Evolutionary conservation across 2,329 filamentous ascomycete species (phyloP).

Genomic region (Pyrenochaeta sp.): DNA sequence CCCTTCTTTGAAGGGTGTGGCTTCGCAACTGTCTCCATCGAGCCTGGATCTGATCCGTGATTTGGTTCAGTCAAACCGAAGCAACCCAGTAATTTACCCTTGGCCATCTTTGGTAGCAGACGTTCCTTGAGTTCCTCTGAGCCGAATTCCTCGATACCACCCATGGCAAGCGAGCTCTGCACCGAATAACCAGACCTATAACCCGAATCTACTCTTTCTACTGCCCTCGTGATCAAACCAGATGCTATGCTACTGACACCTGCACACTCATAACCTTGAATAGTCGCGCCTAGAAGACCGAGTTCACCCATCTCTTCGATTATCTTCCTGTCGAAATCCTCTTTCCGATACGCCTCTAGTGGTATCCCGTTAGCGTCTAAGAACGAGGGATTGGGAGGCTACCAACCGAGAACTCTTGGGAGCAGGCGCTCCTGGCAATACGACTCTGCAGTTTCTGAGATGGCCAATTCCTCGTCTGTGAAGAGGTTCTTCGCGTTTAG

Average conservation of each 20-base stretch:
- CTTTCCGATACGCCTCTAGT: slow-evolving; percentile 82
- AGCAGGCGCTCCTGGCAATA: slow-evolving; percentile 92
- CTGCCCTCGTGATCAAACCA: slow-evolving; percentile 88
- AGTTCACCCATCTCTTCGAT: slow-evolving; percentile 91
- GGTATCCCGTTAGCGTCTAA: slow-evolving; percentile 10
- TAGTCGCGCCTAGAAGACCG: slow-evolving; percentile 84
- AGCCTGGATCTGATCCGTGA: slow-evolving; percentile 88
- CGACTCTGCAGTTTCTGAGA: slow-evolving; percentile 86
- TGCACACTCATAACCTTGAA: slow-evolving; percentile 87
- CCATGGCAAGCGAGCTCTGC: slow-evolving; percentile 92
- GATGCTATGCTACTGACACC: slow-evolving; percentile 86
- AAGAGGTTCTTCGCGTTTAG: slow-evolving; percentile 75
- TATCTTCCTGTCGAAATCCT: slow-evolving; percentile 85
- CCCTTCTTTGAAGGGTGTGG: slow-evolving; percentile 85
- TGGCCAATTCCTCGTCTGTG: slow-evolving; percentile 89
- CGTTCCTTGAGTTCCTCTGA: slow-evolving; percentile 86
- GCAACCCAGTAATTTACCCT: slow-evolving; percentile 81
- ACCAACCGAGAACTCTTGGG: slow-evolving; percentile 81
- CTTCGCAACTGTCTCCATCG: slow-evolving; percentile 88
- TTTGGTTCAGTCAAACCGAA: slow-evolving; percentile 94
- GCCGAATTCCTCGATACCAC: slow-evolving; percentile 86
- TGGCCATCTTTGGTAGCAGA: slow-evolving; percentile 80
- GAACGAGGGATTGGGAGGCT: slow-evolving; percentile 1
- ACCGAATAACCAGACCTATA: slow-evolving; percentile 94
- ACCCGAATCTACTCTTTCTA: slow-evolving; percentile 89